Evolutionary conservation across 2,329 filamentous ascomycete genomes (phyloP), one percentile per base, ranked within the genome.

Genomic region (Cryphonectria radicalis): DNA sequence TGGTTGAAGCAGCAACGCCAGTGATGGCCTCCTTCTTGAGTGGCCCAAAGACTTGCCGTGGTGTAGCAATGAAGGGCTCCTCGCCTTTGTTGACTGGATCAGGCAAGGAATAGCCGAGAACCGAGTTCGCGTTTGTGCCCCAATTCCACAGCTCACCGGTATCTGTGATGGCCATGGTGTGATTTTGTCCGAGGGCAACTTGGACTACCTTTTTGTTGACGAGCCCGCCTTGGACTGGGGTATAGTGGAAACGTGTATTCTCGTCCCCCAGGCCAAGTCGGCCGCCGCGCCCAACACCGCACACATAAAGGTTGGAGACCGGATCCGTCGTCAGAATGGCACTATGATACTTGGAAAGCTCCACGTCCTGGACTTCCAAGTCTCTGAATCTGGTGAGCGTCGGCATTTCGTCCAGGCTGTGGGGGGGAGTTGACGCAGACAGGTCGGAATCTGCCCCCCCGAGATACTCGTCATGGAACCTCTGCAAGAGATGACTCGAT

Each of bases 141-240:
- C 96, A 99, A 1, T 94, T 96, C 85, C 93, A 97, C 7, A 97
- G 89, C 75, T 97, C 93, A n/a, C 96, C 95, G 68, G 91, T 87
- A n/a, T 90, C 90, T 4, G 93, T 92, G 7, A 98, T 84, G 1
- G 94, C 95, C 79, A 99, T 86, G 3, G 92, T 93, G 79, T 99
- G 96, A 75, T 97, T 96, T 78, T 97, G 93, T 0, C 96, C 96
- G 3, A 99, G 86, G 1, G 94, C 94, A 63, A 97, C 87, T n/a
- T 90, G 88, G 2, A 88, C 83, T 6, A 98, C 87, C 76, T 90
- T 93, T 79, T 91, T 95, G 67, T 93, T 92, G 0, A 87, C 84
- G 4, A 98, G 83, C 1, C 92, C 92, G 1, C 90, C 90, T 78
- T 95, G 91, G 2, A 99, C 91, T 69, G 94, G 93, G 3, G 90